Evolutionary conservation across 352 stramenopile species (phyloP), one percentile per base, ranked within the genome.

Genomic region (Phytopythium helicoides): DNA sequence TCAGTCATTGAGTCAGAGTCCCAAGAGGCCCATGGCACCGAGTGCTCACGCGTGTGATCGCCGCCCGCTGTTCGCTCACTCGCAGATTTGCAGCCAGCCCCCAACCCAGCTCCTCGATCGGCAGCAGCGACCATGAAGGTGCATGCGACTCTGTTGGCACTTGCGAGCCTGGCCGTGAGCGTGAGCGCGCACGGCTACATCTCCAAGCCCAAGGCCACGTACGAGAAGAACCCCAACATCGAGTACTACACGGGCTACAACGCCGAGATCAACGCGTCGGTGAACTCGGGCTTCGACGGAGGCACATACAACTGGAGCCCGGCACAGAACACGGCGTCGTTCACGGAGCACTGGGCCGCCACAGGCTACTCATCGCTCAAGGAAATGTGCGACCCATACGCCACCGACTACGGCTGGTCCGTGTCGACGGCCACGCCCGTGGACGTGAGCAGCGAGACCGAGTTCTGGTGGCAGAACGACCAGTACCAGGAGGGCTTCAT

Each of bases 391-490:
- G 60, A 80, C 57, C 45, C 54, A 2, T 49, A 61, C 37, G 56
- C 58, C 34, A 54, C 62, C 16, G 68, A 49, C 19, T 81, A 70
- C 36, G 65, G 68, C 3, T 47, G 52, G 38, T 66, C 71, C n/a
- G 50, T 66, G 3, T 45, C 57, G 16, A 62, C 60, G 6, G 59
- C 44, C n/a, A 25, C 52, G 10, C 58, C 64, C 1, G 33, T 76
- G 9, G 65, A 78, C 40, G 71, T 81, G 15, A 71, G 53, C 42
- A 39, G 48, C 40, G 58, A 62, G 31, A 60, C 31, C 6, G 56
- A 65, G 31, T 73, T 72, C 53, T 66, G 53, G 64, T 71, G 57
- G 56, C 59, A 75, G 47, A 77, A 77, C 49, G 57, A 79, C 56
- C 47, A 82, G 51, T 65, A 67, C 44, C 64, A 68, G 19, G 41